Conservation (phyloP, 108 stramenopile genomes). For the Pseudonitzschia multistriata region DNA sequence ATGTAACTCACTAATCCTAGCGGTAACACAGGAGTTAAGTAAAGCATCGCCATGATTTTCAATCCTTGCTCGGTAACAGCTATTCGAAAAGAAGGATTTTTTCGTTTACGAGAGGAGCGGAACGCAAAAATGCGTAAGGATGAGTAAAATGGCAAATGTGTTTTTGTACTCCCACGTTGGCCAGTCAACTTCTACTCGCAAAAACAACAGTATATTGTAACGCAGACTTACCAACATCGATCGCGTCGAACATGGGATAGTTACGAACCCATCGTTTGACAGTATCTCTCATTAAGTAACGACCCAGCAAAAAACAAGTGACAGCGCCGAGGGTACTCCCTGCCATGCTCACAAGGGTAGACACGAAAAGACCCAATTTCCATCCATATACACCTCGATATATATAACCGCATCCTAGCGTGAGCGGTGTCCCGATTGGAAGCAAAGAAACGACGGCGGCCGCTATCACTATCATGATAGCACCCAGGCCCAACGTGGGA, state of each 20-base stretch:
- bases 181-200: no score
- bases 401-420: slow-evolving; percentile 78
- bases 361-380: slow-evolving; percentile 59
- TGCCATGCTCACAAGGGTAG: slow-evolving; percentile 55
- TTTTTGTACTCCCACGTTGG: no score
- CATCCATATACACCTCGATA: slow-evolving; percentile 82
- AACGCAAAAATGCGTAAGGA: background rate
- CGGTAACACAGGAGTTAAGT: slow-evolving; percentile 76
- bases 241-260: slow-evolving; percentile 86
- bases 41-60: slow-evolving; percentile 82
- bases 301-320: slow-evolving; percentile 68
- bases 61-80: slow-evolving; percentile 76
- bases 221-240: slow-evolving; percentile 61
- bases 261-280: slow-evolving; percentile 73
- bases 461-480: slow-evolving; percentile 54
- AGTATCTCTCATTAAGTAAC: slow-evolving; percentile 74
- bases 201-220: background rate
- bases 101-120: background rate
- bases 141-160: background rate
- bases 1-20: slow-evolving; percentile 78
- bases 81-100: slow-evolving; percentile 6
- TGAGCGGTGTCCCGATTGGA: slow-evolving; percentile 60
- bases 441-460: slow-evolving; percentile 47
- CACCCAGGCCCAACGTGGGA: slow-evolving; percentile 47
- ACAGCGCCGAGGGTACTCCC: slow-evolving; percentile 71